Base-by-base conservation (phyloP, 495 filamentous ascomycete genomes). In the Trichocladium uniseriatum region DNA sequence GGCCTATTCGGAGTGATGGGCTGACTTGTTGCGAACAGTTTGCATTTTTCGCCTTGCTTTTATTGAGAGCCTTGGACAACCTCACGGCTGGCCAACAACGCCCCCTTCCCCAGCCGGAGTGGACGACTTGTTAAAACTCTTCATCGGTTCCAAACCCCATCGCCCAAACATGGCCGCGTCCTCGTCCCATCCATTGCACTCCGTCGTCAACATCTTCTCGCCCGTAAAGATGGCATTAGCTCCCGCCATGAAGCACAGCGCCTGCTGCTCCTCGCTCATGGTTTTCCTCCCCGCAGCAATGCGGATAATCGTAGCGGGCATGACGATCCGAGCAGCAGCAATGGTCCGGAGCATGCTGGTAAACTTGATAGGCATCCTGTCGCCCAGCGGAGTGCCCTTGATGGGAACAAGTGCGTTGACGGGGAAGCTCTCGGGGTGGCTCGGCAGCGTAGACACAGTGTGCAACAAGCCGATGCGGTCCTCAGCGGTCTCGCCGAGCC, bases 221-320 rank as follows among this genome's bases (percentile, higher is more conserved):
- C 87, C 87, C 1, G 87, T 94, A 63, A 94, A 94, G 7, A 94
- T 78, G 11, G 87, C 87, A 61, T 94, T 94, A 0, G 87, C 87
- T 21, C 87, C 87, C 0, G 87, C 86, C 74, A 82, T 78, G 64
- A 91, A 94, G 59, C 87, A 91, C 51, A 87, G 63, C 18, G 84
- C 77, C 67, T 94, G 87, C 69, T 91, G 81, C 64, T 87, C 86
- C 68, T 94, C 87, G 15, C 73, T 69, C 67, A 94, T 75, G 1
- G 82, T 82, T 56, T 82, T 87, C 35, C 87, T 67, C 14, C 87
- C 87, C 3, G 87, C 87, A 10, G 87, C 87, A 22, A 94, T 73
- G 14, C 87, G 76, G 44, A 94, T 83, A 48, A 91, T 91, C 3
- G 87, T 89, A 1, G 71, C 74, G 0, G 87, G 87, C 69, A 94